Evolutionary conservation across 495 filamentous ascomycete genomes (phyloP), one percentile per base, ranked within the genome.

Genomic region (Aspergillus cavernicola): DNA sequence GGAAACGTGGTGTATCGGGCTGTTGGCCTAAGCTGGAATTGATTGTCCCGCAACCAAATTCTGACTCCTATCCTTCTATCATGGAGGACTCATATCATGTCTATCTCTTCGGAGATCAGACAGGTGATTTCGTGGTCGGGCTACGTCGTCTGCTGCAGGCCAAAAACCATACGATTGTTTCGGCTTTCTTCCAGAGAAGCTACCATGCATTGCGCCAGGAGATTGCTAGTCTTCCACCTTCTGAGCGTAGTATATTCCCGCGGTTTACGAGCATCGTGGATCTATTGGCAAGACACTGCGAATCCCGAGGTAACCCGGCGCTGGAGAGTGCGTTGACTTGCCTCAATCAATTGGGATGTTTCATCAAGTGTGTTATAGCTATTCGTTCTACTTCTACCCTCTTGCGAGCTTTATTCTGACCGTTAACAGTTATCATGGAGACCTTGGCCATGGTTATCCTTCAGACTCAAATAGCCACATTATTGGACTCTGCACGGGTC

Each of bases 21-120:
- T 18, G 4, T 33, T 56, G 11, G 20, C 19, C 32, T 49, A 31
- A 41, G 12, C 28, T 29, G 15, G 18, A 26, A 11, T 45, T 32
- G 38, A 15, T 39, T 18, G 22, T 33, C 43, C 15, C 9, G 7
- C 24, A 7, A 18, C n/a, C 37, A 18, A 38, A 50, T 33, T 31
- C 37, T n/a, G 22, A 43, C 16, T 41, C 16, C 13, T 20, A 12
- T 50, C 29, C 26, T 33, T 26, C 55, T 23, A 65, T 11, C 10
- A 74, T 74, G 71, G 66, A 61, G 54, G 63, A 55, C 36, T 56
- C 57, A 44, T 64, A 62, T 56, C 66, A 59, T 42, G 66, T 71
- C 55, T 76, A 71, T 66, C 65, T 87, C 60, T 90, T 91, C 66
- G 89, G 88, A 73, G 88, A 93, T 67, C 87, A 90, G 74, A 89